Base-by-base conservation (phyloP, 2,329 filamentous ascomycete species). In the Alternaria solani region DNA sequence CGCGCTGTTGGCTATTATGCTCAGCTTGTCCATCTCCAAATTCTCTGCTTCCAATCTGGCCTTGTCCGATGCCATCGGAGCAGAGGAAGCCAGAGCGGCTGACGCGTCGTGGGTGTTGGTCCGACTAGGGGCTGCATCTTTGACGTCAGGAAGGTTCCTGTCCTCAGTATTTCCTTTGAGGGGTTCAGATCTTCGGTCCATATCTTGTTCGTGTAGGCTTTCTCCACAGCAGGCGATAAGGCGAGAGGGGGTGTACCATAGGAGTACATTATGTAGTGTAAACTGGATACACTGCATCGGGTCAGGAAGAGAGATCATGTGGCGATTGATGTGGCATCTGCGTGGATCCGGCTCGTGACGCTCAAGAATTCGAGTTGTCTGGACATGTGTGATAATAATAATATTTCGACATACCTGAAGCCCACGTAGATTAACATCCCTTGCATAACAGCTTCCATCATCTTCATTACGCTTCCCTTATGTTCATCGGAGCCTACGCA, bases 361-460 rank as follows among this genome's bases (percentile, higher is more conserved):
- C n/a, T 32, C 46, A 11, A 14, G 46, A 20, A 49, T n/a, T 38
- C 20, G 7, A 23, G 34, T 16, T 32, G 12, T 25, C 30, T n/a
- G 5, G 11, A 34, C 16, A 20, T n/a, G 12, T 12, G 7, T 14
- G 14, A 11, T 49, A 38, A 25, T 12, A 20, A 7, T 49, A 38
- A n/a, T 26, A 26, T 49, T 38, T n/a, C 26, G 55, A 58, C 55
- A 58, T 58, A 25, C 41, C 16, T 34, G 16, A 28, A 54, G 49
- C 34, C 34, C 11, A 32, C 53, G 55, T 58, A 32, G 20, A 47
- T 58, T 34, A 39, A 28, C 51, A 3, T 26, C 18, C 16, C 43
- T 20, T 25, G 7, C 26, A 41, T 38, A 9, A 2, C 7, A 23
- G 42, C 36, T 25, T 36, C 38, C 18, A 9, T 39, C 26, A 9